Conservation (phyloP, 805 yeast genomes). For the Candida patagonica region DNA sequence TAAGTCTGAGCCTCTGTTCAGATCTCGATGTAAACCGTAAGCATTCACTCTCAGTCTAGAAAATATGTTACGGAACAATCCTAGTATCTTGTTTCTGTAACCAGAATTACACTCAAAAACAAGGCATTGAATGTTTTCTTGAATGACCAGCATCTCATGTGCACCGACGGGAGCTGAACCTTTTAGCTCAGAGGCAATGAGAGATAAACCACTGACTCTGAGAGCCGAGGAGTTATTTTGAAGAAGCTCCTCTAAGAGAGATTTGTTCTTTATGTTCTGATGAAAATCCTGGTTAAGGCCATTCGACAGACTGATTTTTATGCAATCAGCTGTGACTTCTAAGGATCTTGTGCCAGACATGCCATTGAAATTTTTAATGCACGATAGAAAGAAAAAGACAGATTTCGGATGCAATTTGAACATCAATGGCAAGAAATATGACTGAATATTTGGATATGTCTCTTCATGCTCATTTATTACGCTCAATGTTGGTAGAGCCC, state of each 20-base stretch:
- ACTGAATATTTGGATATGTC: conserved; percentile 40
- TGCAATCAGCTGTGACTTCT: conserved; percentile 41
- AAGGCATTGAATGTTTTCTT: conserved; percentile 38
- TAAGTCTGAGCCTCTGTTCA: conserved; percentile 28
- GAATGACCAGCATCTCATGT: conserved; percentile 36
- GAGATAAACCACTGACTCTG: conserved; percentile 49
- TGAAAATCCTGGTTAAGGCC: conserved; percentile 32
- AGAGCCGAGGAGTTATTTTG: conserved; percentile 34
- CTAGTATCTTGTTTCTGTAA: conserved; percentile 53
- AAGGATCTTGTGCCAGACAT: conserved; percentile 21
- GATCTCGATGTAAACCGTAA: conserved; percentile 49
- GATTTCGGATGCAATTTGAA: conserved; percentile 44
- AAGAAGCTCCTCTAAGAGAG: conserved; percentile 33
- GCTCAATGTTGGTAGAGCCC: conserved; percentile 37
- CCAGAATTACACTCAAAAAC: conserved; percentile 62
- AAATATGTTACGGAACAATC: conserved; percentile 53
- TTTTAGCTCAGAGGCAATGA: conserved; percentile 53
- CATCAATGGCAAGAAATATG: conserved; percentile 54
- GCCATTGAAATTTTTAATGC: conserved; percentile 13
- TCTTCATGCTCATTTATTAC: conserved; percentile 26
- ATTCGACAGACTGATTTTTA: conserved; percentile 56
- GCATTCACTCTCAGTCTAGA: conserved; percentile 61
- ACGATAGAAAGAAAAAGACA: conserved; percentile 32
- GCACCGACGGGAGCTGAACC: conserved; percentile 48
- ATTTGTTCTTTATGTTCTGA: conserved; percentile 39